Evolutionary conservation across 2,329 filamentous ascomycete genomes (phyloP), one percentile per base, ranked within the genome.

Genomic region (Verticillium tricorpus): DNA sequence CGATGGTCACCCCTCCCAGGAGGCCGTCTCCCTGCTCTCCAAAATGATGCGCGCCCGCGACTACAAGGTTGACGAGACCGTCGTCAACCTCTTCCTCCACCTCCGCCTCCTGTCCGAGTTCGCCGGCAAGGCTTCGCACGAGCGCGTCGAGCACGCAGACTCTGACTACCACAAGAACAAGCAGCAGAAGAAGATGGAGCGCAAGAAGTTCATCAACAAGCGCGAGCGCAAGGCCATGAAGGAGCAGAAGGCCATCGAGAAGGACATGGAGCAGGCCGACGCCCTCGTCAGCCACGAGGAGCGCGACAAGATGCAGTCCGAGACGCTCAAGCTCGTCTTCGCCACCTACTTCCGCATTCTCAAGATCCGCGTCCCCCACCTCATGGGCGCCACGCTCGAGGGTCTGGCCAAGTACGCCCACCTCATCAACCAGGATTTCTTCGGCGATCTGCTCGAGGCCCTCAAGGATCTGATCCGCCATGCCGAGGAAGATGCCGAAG

Each of bases 381-480:
- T 99, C 19, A 98, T 97, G 92, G 95, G 95, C n/a, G 93, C 94
- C 15, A 93, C 97, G 0, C 84, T 99, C 5, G 95, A 98, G 78
- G 95, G 95, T 32, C 80, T 99, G 25, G 93, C 94, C 58, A 93
- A 93, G 72, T 99, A 96, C 72, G 89, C 93, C 3, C 95, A 97
- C 73, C 84, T 99, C 63, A 99, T 99, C 82, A 99, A 99, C 78
- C 93, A 99, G 72, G 92, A 99, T 73, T 98, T 99, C 80, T 99
- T 99, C 70, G 95, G 94, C 32, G 95, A 99, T 72, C 83, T 99
- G 34, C 85, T 99, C 12, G 95, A 98, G 76, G 94, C 93, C 0
- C 82, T 99, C 45, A 96, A 96, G 74, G 95, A 99, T 66, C 85
- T 99, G 55, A 94, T 98, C 69, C 85, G 87, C 4, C 86, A 93